These are phyloP conservation scores for Leucosporidium yakuticum DNA, from an alignment of 768 basidiomycete genomes.

Conservation along the genomic window DNA sequence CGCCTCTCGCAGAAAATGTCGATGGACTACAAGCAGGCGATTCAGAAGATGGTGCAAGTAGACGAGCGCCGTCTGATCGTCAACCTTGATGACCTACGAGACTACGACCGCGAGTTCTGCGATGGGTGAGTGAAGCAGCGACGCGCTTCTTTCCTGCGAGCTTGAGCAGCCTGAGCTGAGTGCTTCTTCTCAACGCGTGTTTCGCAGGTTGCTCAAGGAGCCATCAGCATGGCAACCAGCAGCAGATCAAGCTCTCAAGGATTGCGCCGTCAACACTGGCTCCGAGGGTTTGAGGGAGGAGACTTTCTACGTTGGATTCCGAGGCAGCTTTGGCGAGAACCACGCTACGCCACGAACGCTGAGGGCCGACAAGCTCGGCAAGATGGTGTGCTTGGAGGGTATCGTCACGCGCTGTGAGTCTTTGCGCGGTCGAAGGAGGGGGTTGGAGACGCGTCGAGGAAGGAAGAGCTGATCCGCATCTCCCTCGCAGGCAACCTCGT, in stretches of 20 bases:
- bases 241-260: constrained; percentile 74
- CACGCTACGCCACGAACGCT: constrained; percentile 93
- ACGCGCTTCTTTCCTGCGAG: not conserved
- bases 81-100: constrained; percentile 92
- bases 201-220: constrained; percentile 70
- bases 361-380: constrained; percentile 77
- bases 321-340: constrained; percentile 96
- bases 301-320: constrained; percentile 83
- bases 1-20: constrained; percentile 15
- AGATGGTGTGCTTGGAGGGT: constrained; percentile 94
- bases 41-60: constrained; percentile 70
- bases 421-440: too few species aligned
- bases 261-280: constrained; percentile 65
- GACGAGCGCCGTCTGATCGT: constrained; percentile 84
- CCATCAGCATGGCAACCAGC: constrained; percentile 82
- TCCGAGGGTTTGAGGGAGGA: constrained; percentile 69
- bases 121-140: constrained; percentile 49
- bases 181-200: not conserved
- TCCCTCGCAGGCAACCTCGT: constrained; percentile 63
- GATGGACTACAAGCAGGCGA: constrained; percentile 65
- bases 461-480: not conserved
- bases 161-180: not conserved
- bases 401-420: constrained; percentile 84
- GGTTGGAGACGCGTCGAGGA: too few species aligned
- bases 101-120: constrained; percentile 78